Percentiles rank a stretch among this genome's conserved stretches.
phyloP scores from a whole-genome alignment of 768 basidiomycete genomes.

The Filobasidium wieringae region DNA sequence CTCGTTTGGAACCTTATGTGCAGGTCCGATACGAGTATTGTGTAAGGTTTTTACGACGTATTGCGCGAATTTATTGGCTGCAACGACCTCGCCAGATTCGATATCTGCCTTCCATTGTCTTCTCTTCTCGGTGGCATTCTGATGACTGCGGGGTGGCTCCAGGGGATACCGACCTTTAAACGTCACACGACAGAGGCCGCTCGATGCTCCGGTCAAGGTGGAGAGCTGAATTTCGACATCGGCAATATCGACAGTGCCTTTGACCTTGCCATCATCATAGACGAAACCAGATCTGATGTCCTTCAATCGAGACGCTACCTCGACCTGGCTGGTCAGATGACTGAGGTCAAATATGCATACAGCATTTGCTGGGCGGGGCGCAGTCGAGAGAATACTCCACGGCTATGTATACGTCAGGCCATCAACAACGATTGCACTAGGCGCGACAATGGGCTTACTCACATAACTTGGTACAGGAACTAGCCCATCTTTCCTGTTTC shows the following conservation, averaged over 20 bases:
- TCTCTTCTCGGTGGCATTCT: slow-evolving; percentile 53
- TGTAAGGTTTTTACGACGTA: not conserved
- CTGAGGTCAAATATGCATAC: slow-evolving; percentile 64
- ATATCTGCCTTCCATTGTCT: slow-evolving; percentile 51
- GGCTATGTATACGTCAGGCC: slow-evolving; percentile 33
- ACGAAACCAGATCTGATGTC: not conserved
- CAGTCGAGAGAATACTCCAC: slow-evolving; percentile 68
- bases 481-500: slow-evolving; percentile 7
- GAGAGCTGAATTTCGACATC: slow-evolving; percentile 70
- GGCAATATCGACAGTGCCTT: slow-evolving; percentile 49
- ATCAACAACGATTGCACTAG: not conserved
- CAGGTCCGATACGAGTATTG: not conserved
- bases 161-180: slow-evolving; percentile 36
- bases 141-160: not conserved
- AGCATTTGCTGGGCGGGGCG: slow-evolving; percentile 48
- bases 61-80: slow-evolving; percentile 21
- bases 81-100: slow-evolving; percentile 53
- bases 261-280: not conserved
- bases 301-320: slow-evolving; percentile 55
- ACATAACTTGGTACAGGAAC: not conserved
- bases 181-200: slow-evolving; percentile 69
- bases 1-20: slow-evolving; percentile 39
- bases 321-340: slow-evolving; percentile 54
- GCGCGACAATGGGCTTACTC: not conserved
- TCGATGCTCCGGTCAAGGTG: slow-evolving; percentile 61